Base-by-base conservation (phyloP, 768 basidiomycete genomes). In the Lentinula lateritia region DNA sequence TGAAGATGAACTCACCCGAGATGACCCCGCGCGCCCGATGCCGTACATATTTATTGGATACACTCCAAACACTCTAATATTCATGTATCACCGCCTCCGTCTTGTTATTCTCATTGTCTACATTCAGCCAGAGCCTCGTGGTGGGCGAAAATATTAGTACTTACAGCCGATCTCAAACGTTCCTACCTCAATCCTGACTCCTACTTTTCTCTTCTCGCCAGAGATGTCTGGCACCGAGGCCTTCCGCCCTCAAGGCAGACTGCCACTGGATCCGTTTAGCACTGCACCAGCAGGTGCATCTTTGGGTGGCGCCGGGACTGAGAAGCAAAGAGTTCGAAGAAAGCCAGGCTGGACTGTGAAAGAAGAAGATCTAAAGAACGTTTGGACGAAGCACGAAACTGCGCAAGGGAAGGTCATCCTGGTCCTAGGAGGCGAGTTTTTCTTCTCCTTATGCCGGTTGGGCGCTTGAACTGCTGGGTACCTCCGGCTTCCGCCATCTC, bases 201-300 rank as follows among this genome's bases (percentile, higher is more conserved):
- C 50, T 28, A 16, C 16, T 20, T 23, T 32, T 41, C 10, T 34
- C 18, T n/a, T 12, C n/a, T 20, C 46, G 46, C 9, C 46, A 48
- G 39, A 8, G 12, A 42, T 43, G 38, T 41, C 39, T 16, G 23
- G 38, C 15, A 12, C 38, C 13, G 12, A 41, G 41, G 20, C 55
- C 38, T 56, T 56, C 34, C 55, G 20, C 20, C 55, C 55, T 6
- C 55, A 56, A n/a, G 55, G 55, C 55, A 56, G 55, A 28, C 41
- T 56, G n/a, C 55, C 55, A 16, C 55, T 56, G 8, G 55, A 56
- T 43, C 55, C 55, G 15, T 56, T 56, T 16, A 42, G 23, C 28
- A 28, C 10, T 28, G 5, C 18, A 15, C 16, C 23, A 10, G 28
- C 20, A 28, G 18, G 6, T 6, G 9, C 53, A 12, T 54, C 53